These are phyloP conservation scores for Ophiocordyceps camponoti-floridani DNA, from an alignment of 2,329 filamentous ascomycete species.

Conservation along the genomic window DNA sequence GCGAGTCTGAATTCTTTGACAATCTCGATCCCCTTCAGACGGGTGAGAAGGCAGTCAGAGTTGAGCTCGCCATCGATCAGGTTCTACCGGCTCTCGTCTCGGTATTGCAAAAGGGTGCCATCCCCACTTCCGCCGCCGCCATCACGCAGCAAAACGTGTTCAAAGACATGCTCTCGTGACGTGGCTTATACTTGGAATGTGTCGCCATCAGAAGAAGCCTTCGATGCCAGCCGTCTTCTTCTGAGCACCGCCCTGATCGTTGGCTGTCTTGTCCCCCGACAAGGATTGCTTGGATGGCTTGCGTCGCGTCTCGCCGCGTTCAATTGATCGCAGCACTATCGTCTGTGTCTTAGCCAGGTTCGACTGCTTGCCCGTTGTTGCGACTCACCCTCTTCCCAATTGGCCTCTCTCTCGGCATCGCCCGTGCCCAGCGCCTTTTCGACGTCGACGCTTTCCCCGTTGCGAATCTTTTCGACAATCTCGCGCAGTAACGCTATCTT, in stretches of 20 bases:
- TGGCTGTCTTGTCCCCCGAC: constrained; percentile 2
- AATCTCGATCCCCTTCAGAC: constrained; percentile 31
- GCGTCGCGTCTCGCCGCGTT: constrained; percentile 39
- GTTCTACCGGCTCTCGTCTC: constrained; percentile 39
- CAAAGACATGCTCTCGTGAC: constrained; percentile 42
- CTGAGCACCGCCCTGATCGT: constrained; percentile 3
- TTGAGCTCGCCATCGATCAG: constrained; percentile 38
- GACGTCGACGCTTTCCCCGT: constrained; percentile 67
- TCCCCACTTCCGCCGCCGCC: background rate
- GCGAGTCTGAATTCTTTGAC: constrained; percentile 55
- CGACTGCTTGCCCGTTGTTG: background rate
- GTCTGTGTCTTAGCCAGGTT: background rate
- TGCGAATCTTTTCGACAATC: constrained; percentile 51
- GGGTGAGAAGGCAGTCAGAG: constrained; percentile 34
- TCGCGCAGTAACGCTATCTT: constrained; percentile 63
- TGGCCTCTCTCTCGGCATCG: constrained; percentile 52
- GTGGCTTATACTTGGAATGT: background rate
- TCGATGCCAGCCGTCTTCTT: constrained; percentile 17
- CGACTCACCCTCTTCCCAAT: constrained; percentile 68
- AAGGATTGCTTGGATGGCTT: constrained; percentile 16
- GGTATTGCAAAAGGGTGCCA: constrained; percentile 20
- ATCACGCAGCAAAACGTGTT: constrained; percentile 17
- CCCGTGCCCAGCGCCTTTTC: constrained; percentile 67
- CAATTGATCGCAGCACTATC: constrained; percentile 46
- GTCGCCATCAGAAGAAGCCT: constrained; percentile 28